Evolutionary conservation across 345 rosid species (phyloP), one percentile per base, ranked within the genome.

Genomic region (Brassica rapa): DNA sequence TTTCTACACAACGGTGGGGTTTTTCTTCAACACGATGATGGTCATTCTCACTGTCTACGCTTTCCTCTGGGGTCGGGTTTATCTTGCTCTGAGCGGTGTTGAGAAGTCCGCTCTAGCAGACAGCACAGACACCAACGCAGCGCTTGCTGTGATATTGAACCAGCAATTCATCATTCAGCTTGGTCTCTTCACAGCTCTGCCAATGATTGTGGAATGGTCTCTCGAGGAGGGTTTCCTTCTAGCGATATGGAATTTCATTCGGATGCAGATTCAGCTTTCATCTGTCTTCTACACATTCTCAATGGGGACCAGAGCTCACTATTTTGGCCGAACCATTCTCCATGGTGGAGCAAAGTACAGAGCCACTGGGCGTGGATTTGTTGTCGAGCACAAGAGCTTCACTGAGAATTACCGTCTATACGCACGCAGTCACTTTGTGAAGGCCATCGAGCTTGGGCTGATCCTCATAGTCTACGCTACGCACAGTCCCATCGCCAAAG

Each of bases 271-370:
- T 75, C 94, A 93, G 86, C 87, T 93, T 10, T 90, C 97, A 0
- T 88, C 97, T 15, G 63, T 89, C 62, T 93, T 93, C 71, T 91
- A 80, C 89, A 88, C 98, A 1, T 93, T 93, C 82, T 89, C 93
- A 41, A 83, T 93, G 93, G 98, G 98, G 66, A 93, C 98, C 33
- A 88, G 84, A 27, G 83, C 88, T 64, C 97, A 93, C 84, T 93
- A 76, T 82, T 93, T 93, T 65, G 98, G 98, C 37, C 86, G 93
- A 80, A 93, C 98, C 59, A 86, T 93, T 76, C 94, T 93, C 77
- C 98, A 93, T 32, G 98, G 98, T 32, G 98, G 97, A 81, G 97
- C 98, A 69, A 93, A 89, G 85, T 93, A 93, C 72, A 82, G 91
- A 71, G 90, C 98, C 68, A 93, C 98, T 25, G 98, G 98, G 33